These are phyloP conservation scores for Meredithiella fracta DNA, from an alignment of 2,329 filamentous ascomycete genomes.

Conservation along the genomic window DNA sequence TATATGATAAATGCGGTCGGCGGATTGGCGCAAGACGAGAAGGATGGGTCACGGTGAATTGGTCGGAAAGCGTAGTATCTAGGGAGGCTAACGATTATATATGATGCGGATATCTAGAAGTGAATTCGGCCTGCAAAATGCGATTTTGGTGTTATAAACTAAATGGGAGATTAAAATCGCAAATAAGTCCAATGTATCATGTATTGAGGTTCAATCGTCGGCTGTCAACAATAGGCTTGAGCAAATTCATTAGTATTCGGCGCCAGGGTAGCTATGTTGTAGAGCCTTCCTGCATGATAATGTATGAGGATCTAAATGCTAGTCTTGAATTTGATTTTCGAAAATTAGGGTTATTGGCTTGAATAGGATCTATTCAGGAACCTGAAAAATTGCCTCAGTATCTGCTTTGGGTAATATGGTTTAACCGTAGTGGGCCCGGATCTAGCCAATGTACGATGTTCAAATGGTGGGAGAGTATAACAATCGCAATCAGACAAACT, in stretches of 20 bases:
- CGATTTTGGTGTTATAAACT: background rate
- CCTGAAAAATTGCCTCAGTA: background rate
- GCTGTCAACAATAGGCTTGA: background rate
- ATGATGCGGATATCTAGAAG: background rate
- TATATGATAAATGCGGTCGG: constrained; percentile 14
- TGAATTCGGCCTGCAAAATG: background rate
- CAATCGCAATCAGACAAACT: background rate
- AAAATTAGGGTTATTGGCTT: background rate
- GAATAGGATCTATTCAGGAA: background rate
- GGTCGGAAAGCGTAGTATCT: background rate
- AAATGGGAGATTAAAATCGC: background rate
- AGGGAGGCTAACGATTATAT: background rate
- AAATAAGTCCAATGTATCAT: background rate
- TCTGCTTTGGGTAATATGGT: background rate
- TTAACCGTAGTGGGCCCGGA: background rate
- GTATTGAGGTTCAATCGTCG: background rate
- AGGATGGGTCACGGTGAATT: background rate
- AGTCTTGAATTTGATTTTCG: background rate
- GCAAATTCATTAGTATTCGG: background rate
- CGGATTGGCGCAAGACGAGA: constrained; percentile 1
- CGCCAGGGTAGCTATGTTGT: background rate
- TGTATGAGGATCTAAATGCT: background rate
- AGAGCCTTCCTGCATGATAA: background rate
- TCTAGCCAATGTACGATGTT: no score
- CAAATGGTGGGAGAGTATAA: no score